Conservation (phyloP, 2,329 filamentous ascomycete genomes). For the Pseudogymnoascus sp. region DNA sequence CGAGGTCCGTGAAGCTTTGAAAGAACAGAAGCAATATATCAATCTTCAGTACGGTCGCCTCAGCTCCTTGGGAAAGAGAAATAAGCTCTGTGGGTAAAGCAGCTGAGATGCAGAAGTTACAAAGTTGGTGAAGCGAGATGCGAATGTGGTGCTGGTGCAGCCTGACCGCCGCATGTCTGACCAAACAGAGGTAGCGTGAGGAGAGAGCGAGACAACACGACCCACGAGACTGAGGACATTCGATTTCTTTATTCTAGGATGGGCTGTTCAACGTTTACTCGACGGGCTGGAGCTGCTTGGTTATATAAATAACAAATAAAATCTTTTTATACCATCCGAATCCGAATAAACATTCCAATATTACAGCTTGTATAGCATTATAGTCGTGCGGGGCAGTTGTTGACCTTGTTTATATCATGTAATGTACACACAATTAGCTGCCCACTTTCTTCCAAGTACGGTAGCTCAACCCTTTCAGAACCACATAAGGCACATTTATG, state of each 20-base stretch:
- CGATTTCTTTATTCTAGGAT: constrained; percentile 4
- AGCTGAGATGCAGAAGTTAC: constrained; percentile 8
- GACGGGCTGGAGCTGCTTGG: not conserved
- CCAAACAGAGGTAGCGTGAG: constrained; percentile 1
- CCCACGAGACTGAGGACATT: constrained; percentile 1
- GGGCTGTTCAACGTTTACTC: not conserved
- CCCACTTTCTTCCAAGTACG: not conserved
- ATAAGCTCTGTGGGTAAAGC: constrained; percentile 6
- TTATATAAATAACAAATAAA: not conserved
- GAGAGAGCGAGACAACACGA: not conserved
- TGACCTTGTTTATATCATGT: constrained; percentile 3
- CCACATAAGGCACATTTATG: not conserved
- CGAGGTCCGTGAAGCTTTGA: not conserved
- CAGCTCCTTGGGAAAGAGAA: constrained; percentile 5
- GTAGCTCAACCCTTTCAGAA: not conserved
- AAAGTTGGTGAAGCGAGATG: constrained; percentile 8
- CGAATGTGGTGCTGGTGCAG: constrained; percentile 4
- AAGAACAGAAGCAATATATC: constrained; percentile 3
- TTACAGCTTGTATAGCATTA: not conserved
- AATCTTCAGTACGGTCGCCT: not conserved
- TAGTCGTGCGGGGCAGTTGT: constrained; percentile 1
- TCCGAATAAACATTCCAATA: not conserved
- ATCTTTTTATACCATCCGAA: not conserved
- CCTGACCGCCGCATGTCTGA: constrained; percentile 5
- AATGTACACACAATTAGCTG: not conserved